Evolutionary conservation across 2,329 filamentous ascomycete species (phyloP).

Genomic region (Botrytis deweyae): DNA sequence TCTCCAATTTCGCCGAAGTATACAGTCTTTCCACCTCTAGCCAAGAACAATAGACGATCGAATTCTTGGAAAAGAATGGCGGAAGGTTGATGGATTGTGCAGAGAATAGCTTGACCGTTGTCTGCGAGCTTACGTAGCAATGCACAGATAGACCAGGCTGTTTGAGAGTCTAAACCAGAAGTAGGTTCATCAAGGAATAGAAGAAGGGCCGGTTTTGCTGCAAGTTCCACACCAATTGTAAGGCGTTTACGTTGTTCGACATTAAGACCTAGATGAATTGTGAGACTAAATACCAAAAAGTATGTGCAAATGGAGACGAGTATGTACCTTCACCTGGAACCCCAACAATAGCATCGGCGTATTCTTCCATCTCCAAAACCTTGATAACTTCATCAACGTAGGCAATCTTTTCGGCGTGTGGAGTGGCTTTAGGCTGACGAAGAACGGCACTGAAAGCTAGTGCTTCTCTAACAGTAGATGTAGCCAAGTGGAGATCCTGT

Average conservation of each 20-base stretch:
- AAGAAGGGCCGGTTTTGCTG: constrained; percentile 83
- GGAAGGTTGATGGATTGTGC: constrained; percentile 96
- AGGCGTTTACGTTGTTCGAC: constrained; percentile 72
- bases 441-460: constrained; percentile 82
- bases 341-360: constrained; percentile 87
- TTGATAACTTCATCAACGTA: constrained; percentile 92
- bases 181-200: constrained; percentile 95
- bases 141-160: constrained; percentile 87
- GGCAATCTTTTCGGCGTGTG: constrained; percentile 73
- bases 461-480: constrained; percentile 83
- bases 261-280: constrained; percentile 54
- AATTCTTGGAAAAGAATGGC: constrained; percentile 93
- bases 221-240: constrained; percentile 91
- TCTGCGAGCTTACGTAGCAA: constrained; percentile 87
- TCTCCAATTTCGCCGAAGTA: constrained; percentile 80
- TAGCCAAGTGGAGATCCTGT: constrained; percentile 84
- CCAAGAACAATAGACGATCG: constrained; percentile 75
- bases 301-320: neutral
- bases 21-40: constrained; percentile 72
- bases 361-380: constrained; percentile 84
- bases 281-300: neutral
- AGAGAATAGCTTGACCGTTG: constrained; percentile 89
- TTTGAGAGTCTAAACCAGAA: constrained; percentile 89
- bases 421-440: constrained; percentile 74
- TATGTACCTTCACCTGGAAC: constrained; percentile 70